A percentile compares a stretch with the other conserved stretches of the same genome.
These are phyloP conservation scores for Elsinoe fawcettii DNA, from an alignment of 2,329 filamentous ascomycete species.

Conservation along the genomic window DNA sequence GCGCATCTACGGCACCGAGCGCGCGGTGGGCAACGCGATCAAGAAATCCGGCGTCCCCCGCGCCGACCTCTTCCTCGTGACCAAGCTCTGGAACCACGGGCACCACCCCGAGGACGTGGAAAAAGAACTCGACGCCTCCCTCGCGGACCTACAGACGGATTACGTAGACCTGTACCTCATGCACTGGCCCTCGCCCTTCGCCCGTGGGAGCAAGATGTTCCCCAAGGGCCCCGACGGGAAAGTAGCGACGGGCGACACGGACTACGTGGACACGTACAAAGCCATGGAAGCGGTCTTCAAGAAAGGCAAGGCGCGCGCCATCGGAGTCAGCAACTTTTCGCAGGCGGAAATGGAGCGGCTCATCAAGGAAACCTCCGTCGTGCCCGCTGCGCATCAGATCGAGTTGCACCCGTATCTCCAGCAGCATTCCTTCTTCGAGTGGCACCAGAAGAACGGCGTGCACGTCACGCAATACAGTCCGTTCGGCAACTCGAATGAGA, in stretches of 20 bases:
- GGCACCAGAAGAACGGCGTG: constrained; percentile 43
- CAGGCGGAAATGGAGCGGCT: constrained; percentile 42
- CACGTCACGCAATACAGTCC: constrained; percentile 50
- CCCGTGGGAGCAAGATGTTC: constrained; percentile 42
- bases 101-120: constrained; percentile 56
- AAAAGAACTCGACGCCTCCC: constrained; percentile 48
- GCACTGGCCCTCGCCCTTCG: constrained; percentile 54
- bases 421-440: constrained; percentile 42
- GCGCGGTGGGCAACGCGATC: constrained; percentile 58
- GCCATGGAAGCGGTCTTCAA: constrained; percentile 32
- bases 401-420: constrained; percentile 49
- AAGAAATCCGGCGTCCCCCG: constrained; percentile 56
- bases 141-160: constrained; percentile 55
- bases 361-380: constrained; percentile 36
- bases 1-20: constrained; percentile 48
- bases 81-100: constrained; percentile 58
- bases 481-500: constrained; percentile 47
- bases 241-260: constrained; percentile 35
- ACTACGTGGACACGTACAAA: constrained; percentile 47
- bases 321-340: constrained; percentile 48
- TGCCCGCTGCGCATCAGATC: constrained; percentile 35
- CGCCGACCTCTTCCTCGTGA: constrained; percentile 57
- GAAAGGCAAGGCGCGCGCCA: constrained; percentile 38
- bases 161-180: constrained; percentile 66
- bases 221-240: constrained; percentile 41